A percentile compares a stretch with the other conserved stretches of the same genome.
These are phyloP conservation scores for Oryza longistaminata DNA, from an alignment of 176 grass and related monocot species.

Conservation along the genomic window DNA sequence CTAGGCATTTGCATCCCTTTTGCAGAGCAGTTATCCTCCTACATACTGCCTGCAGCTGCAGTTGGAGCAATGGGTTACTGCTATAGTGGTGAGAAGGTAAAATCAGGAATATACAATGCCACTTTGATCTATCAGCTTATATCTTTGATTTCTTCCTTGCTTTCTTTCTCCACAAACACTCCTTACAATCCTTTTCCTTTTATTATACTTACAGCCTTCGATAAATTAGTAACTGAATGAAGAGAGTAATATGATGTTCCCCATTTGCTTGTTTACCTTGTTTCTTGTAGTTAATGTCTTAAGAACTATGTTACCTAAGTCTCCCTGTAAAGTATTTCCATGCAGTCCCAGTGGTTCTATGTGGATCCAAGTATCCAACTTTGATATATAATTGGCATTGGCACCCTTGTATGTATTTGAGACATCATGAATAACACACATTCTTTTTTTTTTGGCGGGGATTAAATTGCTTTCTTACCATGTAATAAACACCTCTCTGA, in stretches of 20 bases:
- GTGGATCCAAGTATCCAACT: slow-evolving; percentile 25
- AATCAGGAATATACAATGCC: not conserved
- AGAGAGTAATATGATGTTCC: not conserved
- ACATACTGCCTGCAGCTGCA: slow-evolving; percentile 87
- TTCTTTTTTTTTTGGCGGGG: too few species aligned
- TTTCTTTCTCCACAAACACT: slow-evolving; percentile 12
- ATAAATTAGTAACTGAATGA: not conserved
- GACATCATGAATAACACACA: not conserved
- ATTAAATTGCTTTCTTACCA: not conserved
- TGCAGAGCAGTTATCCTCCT: slow-evolving; percentile 73
- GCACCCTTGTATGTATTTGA: not conserved
- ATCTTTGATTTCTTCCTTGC: not conserved
- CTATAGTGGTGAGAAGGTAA: slow-evolving; percentile 98
- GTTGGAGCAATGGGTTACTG: slow-evolving; percentile 94
- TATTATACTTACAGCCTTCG: not conserved
- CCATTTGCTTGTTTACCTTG: slow-evolving; percentile 1
- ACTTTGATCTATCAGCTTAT: not conserved
- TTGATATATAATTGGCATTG: not conserved
- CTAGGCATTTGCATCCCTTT: slow-evolving; percentile 2
- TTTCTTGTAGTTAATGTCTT: slow-evolving; percentile 8
- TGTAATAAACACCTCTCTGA: not conserved
- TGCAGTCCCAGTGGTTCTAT: not conserved
- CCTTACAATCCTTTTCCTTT: not conserved
- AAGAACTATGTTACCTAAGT: not conserved
- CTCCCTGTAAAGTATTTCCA: not conserved